phyloP scores from a whole-genome alignment of 2,329 filamentous ascomycete genomes.

The Epichloe hybrida region DNA sequence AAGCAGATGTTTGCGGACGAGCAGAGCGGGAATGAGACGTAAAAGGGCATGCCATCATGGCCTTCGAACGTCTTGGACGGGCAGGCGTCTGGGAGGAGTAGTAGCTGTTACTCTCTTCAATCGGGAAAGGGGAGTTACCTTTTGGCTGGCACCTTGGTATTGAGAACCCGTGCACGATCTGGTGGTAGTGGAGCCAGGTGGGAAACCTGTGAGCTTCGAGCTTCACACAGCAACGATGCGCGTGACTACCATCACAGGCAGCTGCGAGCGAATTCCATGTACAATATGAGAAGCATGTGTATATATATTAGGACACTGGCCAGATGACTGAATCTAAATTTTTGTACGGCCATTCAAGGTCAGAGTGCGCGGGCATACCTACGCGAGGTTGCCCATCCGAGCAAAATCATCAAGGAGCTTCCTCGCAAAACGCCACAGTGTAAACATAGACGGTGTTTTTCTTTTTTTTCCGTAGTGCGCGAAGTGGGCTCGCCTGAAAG shows the following conservation, averaged over 20 bases:
- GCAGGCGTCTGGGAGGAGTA: too few relatives aligned
- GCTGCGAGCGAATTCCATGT: neutral
- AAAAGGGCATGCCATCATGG: slow-evolving; percentile 2
- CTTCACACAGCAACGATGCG: too few relatives aligned
- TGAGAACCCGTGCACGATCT: too few relatives aligned
- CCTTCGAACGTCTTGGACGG: too few relatives aligned
- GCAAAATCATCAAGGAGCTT: slow-evolving; percentile 10
- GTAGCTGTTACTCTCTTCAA: too few relatives aligned
- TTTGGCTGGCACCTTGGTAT: too few relatives aligned
- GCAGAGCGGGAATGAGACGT: slow-evolving; percentile 47
- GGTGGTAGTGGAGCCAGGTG: too few relatives aligned
- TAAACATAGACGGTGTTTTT: slow-evolving; percentile 6
- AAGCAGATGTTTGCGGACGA: slow-evolving; percentile 47
- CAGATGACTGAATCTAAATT: slow-evolving; percentile 12
- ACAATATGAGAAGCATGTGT: slow-evolving; percentile 2
- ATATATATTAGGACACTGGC: neutral
- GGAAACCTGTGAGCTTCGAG: too few relatives aligned
- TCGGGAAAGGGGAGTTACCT: too few relatives aligned
- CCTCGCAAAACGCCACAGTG: slow-evolving; percentile 21
- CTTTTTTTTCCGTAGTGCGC: neutral
- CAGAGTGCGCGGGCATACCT: slow-evolving; percentile 3
- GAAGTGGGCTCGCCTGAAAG: neutral
- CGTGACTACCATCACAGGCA: neutral
- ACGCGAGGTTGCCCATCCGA: neutral
- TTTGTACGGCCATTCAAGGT: slow-evolving; percentile 3